A percentile compares a stretch with the other conserved stretches of the same genome.
Evolutionary conservation across 495 filamentous ascomycete species (phyloP).

Genomic region (Talaromyces nanjingensis): DNA sequence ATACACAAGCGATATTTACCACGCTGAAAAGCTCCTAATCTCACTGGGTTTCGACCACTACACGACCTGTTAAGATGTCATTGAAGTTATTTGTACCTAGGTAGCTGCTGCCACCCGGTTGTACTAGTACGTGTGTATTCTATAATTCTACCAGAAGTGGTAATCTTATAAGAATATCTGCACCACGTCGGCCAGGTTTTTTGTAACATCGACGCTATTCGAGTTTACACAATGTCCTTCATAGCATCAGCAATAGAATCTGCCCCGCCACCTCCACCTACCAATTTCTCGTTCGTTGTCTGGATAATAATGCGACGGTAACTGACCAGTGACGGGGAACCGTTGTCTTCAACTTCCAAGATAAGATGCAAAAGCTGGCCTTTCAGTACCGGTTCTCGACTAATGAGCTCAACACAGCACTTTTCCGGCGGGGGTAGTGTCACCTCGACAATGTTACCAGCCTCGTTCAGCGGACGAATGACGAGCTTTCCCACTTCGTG

Average conservation of each 20-base stretch:
- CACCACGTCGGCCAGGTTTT: background rate
- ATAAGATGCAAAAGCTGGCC: slow-evolving; percentile 33
- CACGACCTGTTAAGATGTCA: too few relatives aligned
- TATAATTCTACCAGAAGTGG: too few relatives aligned
- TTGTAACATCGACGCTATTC: background rate
- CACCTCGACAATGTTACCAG: slow-evolving; percentile 22
- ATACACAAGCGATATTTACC: too few relatives aligned
- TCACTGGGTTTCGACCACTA: too few relatives aligned
- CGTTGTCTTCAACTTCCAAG: slow-evolving; percentile 33
- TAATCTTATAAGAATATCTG: too few relatives aligned
- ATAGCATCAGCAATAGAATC: background rate
- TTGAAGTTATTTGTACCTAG: too few relatives aligned
- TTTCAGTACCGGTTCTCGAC: slow-evolving; percentile 15
- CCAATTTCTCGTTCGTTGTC: slow-evolving; percentile 17
- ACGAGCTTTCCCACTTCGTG: slow-evolving; percentile 29
- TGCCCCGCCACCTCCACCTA: background rate
- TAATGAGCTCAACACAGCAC: slow-evolving; percentile 25
- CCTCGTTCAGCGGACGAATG: slow-evolving; percentile 20
- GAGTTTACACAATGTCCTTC: background rate
- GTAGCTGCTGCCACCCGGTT: too few relatives aligned
- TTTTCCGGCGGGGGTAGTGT: slow-evolving; percentile 26
- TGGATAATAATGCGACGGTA: slow-evolving; percentile 37
- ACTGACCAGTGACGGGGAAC: slow-evolving; percentile 25
- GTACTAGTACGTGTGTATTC: too few relatives aligned
- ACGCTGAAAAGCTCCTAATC: too few relatives aligned